A percentile compares a stretch with the other conserved stretches of the same genome.
These are phyloP conservation scores for Amanita inopinata DNA, from an alignment of 768 basidiomycete genomes.

Conservation along the genomic window DNA sequence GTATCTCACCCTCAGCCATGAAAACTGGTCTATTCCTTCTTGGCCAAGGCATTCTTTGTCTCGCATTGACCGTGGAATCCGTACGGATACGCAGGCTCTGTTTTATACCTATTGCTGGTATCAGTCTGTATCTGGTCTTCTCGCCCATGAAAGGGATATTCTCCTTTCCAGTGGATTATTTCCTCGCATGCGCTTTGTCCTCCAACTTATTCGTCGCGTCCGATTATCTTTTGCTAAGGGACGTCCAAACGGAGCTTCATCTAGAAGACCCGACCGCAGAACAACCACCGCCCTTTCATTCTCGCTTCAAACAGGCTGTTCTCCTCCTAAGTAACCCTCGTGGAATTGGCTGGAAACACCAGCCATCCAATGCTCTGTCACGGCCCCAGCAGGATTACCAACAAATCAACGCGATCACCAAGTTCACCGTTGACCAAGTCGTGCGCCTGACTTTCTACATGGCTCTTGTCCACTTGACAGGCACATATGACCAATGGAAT, in stretches of 20 bases:
- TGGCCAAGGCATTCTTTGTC: background rate
- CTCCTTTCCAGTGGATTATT: background rate
- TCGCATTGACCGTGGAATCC: background rate
- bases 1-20: background rate
- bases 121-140: background rate
- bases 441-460: constrained; percentile 8
- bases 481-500: constrained; percentile 14
- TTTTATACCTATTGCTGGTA: background rate
- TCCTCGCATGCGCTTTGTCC: background rate
- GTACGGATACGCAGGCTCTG: background rate
- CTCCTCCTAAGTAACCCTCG: constrained; percentile 16
- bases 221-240: constrained; percentile 16
- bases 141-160: background rate
- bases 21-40: background rate
- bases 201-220: constrained; percentile 1
- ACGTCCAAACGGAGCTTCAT: constrained; percentile 18
- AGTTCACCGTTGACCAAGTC: constrained; percentile 16
- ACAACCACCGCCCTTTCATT: constrained; percentile 13
- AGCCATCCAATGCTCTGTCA: constrained; percentile 14
- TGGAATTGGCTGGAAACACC: constrained; percentile 22
- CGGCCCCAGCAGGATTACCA: constrained; percentile 14
- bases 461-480: constrained; percentile 15
- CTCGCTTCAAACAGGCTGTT: constrained; percentile 18
- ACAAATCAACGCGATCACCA: constrained; percentile 3
- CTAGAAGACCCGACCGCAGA: constrained; percentile 13